These are phyloP conservation scores for Aspergillus niger DNA, from an alignment of 2,329 filamentous ascomycete species.

Conservation along the genomic window DNA sequence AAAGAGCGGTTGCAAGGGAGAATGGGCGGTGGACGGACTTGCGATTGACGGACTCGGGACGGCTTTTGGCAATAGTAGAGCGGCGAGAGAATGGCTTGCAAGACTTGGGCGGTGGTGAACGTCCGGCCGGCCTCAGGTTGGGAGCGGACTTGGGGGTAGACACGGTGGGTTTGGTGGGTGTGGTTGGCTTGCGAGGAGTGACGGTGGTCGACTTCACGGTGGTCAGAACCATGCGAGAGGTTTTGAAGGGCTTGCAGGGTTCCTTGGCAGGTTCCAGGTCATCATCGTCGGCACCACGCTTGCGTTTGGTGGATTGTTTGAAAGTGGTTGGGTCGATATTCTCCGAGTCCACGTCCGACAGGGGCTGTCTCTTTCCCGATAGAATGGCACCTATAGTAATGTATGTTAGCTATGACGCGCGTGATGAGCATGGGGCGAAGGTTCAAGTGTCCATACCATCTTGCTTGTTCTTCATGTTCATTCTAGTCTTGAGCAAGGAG, in stretches of 20 bases:
- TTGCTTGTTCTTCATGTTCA: constrained; percentile 38
- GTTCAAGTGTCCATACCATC: constrained; percentile 27
- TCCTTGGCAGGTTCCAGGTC: constrained; percentile 35
- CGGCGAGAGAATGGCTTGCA: constrained; percentile 70
- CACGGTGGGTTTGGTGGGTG: constrained; percentile 32
- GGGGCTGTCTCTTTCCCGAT: constrained; percentile 19
- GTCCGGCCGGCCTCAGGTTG: constrained; percentile 71
- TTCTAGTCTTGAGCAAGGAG: constrained; percentile 32
- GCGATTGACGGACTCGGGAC: constrained; percentile 65
- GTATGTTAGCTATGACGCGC: constrained; percentile 10
- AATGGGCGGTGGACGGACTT: constrained; percentile 63
- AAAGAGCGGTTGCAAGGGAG: constrained; percentile 75
- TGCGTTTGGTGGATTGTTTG: constrained; percentile 52
- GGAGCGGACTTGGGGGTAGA: constrained; percentile 54
- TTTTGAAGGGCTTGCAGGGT: constrained; percentile 54
- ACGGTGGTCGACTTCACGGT: constrained; percentile 23
- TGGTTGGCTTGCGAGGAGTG: constrained; percentile 25
- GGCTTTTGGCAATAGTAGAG: constrained; percentile 63
- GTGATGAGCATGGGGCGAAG: neutral
- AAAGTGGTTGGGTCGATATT: constrained; percentile 59
- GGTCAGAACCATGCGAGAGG: constrained; percentile 41
- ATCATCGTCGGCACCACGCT: constrained; percentile 34
- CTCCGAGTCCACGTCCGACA: constrained; percentile 52
- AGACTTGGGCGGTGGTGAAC: constrained; percentile 73
- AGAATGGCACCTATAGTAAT: constrained; percentile 16